These are phyloP conservation scores for Alternaria triticina DNA, from an alignment of 2,329 filamentous ascomycete genomes.

Conservation along the genomic window DNA sequence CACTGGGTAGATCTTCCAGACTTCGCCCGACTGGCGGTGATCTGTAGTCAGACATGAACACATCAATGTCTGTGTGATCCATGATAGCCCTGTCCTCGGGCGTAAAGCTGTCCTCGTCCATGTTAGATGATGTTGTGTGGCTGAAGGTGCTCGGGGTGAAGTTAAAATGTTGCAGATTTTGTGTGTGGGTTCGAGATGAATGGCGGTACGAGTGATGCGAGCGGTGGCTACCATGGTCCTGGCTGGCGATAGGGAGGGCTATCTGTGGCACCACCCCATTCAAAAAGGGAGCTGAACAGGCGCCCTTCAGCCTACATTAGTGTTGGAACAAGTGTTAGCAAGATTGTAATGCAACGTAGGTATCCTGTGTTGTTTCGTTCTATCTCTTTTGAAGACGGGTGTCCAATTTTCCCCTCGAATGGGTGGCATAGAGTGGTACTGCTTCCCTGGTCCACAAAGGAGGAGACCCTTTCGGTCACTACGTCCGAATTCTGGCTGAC, in stretches of 20 bases:
- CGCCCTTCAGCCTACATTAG: neutral
- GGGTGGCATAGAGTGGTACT: neutral
- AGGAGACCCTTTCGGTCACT: neutral
- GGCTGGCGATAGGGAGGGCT: slow-evolving; percentile 4
- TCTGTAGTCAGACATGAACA: neutral
- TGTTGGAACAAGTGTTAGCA: neutral
- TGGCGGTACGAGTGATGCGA: neutral
- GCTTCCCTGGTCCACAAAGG: neutral
- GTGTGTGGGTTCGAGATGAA: neutral
- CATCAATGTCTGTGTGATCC: neutral
- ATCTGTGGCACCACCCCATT: neutral
- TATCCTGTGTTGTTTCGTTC: neutral
- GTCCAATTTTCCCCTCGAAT: neutral
- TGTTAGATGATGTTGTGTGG: neutral
- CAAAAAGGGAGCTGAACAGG: neutral
- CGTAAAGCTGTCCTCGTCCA: neutral
- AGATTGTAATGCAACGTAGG: neutral
- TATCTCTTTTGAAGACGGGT: neutral
- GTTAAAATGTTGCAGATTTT: neutral
- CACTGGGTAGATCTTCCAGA: slow-evolving; percentile 2
- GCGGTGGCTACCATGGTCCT: slow-evolving; percentile 2
- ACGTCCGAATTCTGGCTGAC: neutral
- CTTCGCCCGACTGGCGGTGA: neutral
- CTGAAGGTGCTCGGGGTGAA: neutral
- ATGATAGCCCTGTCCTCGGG: neutral